Evolutionary conservation across 225 moss, liverwort and hornwort species (phyloP).

Genomic region (Bryoerythrophyllum caledonicum): DNA sequence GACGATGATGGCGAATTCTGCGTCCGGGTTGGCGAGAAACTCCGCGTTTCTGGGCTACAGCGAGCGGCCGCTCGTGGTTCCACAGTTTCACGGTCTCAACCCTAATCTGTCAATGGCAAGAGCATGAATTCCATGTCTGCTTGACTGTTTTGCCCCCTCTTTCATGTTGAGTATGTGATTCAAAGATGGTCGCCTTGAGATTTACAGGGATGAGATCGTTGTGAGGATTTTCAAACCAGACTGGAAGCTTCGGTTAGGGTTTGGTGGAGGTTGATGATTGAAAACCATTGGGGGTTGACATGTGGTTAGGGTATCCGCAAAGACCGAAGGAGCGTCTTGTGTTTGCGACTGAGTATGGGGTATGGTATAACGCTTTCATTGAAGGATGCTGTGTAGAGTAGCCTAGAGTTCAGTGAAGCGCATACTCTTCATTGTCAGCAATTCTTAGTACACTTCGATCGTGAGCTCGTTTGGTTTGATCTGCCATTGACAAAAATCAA

Average conservation of each 20-base stretch:
- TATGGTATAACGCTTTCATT: constrained; percentile 29
- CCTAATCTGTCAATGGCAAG: background rate
- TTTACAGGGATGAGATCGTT: background rate
- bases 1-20: constrained; percentile 12
- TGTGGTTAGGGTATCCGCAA: constrained; percentile 46
- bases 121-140: no score
- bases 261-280: constrained; percentile 14
- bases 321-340: constrained; percentile 63
- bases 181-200: background rate
- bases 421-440: background rate
- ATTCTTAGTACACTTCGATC: background rate
- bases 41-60: constrained; percentile 73
- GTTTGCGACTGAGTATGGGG: constrained; percentile 66
- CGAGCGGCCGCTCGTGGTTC: constrained; percentile 42
- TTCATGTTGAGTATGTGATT: background rate
- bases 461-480: background rate
- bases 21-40: constrained; percentile 43
- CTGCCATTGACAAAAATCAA: background rate
- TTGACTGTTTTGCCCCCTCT: background rate
- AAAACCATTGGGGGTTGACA: background rate
- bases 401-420: background rate
- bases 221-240: background rate
- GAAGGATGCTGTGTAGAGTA: background rate
- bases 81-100: constrained; percentile 41
- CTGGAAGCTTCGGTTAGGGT: background rate